Evolutionary conservation across 768 basidiomycete species (phyloP).

Genomic region (Boletus vinaceobasis): DNA sequence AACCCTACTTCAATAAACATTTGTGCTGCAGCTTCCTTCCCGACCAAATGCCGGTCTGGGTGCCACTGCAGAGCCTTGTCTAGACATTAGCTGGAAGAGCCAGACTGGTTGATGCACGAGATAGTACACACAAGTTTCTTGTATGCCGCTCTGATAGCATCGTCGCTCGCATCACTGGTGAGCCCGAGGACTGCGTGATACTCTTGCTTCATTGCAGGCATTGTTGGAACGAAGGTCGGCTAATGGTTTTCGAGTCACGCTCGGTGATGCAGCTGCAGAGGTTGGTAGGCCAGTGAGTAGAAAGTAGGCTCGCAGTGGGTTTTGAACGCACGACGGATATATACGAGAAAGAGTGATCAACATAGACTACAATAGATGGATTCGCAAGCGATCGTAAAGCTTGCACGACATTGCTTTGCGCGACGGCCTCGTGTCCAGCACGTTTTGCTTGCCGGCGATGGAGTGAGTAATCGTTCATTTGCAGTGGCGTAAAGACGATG

Average conservation of each 20-base stretch:
- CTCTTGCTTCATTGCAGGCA: conserved; percentile 27
- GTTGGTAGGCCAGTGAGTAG: conserved; percentile 6
- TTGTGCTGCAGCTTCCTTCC: conserved; percentile 50
- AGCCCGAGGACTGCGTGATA: conserved; percentile 47
- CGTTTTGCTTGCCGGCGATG: conserved; percentile 32
- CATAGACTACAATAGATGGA: conserved; percentile 15
- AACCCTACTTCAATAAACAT: conserved; percentile 55
- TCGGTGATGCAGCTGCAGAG: conserved; percentile 6
- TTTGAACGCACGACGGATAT: conserved; percentile 20
- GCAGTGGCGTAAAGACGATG: conserved; percentile 16
- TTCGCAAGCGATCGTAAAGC: conserved; percentile 25
- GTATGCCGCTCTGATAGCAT: conserved; percentile 59
- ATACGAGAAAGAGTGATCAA: conserved; percentile 29
- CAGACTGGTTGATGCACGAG: conserved; percentile 18
- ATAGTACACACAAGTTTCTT: conserved; percentile 50
- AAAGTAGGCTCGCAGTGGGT: conserved; percentile 4
- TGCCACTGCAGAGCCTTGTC: conserved; percentile 62
- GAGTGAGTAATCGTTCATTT: conserved; percentile 29
- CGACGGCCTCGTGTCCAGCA: conserved; percentile 31
- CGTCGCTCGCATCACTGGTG: conserved; percentile 40
- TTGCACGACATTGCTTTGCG: conserved; percentile 17
- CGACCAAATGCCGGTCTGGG: conserved; percentile 55
- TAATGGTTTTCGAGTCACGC: conserved; percentile 11
- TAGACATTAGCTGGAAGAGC: conserved; percentile 17
- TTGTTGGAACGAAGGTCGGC: conserved; percentile 19